phyloP scores from a whole-genome alignment of 331 rosid genomes.

The Saraca asoca region DNA sequence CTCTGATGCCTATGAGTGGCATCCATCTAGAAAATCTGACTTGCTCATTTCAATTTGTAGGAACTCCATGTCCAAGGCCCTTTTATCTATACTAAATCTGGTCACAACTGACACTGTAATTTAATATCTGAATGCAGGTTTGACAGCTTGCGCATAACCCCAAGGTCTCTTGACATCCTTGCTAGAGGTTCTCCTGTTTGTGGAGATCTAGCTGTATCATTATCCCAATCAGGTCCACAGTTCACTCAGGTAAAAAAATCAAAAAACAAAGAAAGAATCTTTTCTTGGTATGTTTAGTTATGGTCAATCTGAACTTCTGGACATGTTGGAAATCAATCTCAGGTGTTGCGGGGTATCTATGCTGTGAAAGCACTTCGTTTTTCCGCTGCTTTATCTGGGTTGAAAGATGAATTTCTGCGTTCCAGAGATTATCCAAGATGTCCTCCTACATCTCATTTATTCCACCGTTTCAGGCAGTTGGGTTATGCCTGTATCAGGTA shows the following conservation, averaged over 20 bases:
- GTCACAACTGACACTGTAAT: conserved; percentile 34
- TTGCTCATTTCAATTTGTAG: conserved; percentile 8
- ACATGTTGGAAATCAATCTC: conserved; percentile 34
- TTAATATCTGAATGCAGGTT: conserved; percentile 68
- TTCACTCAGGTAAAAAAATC: conserved; percentile 78
- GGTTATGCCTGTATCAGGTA: conserved; percentile 95
- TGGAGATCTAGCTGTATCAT: conserved; percentile 98
- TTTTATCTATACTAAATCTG: conserved; percentile 21
- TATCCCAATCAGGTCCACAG: conserved; percentile 98
- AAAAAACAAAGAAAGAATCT: conserved; percentile 31
- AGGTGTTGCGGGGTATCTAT: conserved; percentile 94
- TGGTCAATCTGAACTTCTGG: conserved; percentile 38
- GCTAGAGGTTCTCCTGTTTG: conserved; percentile 97
- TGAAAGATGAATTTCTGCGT: conserved; percentile 89
- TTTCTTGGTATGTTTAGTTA: conserved; percentile 27
- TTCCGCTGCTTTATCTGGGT: conserved; percentile 80
- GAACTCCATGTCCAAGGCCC: conserved; percentile 6
- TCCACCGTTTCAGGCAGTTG: conserved; percentile 87
- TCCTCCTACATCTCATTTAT: conserved; percentile 94
- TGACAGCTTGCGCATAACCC: conserved; percentile 98
- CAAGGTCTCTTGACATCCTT: conserved; percentile 92
- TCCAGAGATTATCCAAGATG: conserved; percentile 99
- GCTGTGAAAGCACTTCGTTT: conserved; percentile 91
- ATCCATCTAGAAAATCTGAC: conserved; percentile 16
- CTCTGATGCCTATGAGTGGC: background rate